Percentiles rank a stretch among this genome's conserved stretches.
Evolutionary conservation across 768 basidiomycete species (phyloP).

Genomic region (Boletus insuetus): DNA sequence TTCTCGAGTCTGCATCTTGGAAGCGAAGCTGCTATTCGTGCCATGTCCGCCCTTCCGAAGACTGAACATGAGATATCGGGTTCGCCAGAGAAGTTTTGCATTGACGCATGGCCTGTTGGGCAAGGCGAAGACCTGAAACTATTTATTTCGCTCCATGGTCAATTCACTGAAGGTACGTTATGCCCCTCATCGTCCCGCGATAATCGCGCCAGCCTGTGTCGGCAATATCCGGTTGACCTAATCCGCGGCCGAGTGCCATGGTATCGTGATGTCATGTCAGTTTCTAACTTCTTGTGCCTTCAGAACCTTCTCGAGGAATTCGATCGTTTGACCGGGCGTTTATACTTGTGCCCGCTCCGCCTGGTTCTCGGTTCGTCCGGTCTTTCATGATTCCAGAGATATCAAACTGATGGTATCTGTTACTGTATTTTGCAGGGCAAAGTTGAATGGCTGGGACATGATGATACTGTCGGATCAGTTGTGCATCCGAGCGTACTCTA

Average conservation of each 20-base stretch:
- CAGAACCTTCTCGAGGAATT: conserved; percentile 71
- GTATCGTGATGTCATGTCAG: conserved; percentile 13
- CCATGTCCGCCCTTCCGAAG: conserved; percentile 62
- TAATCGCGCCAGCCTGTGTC: conserved; percentile 6
- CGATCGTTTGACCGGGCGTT: conserved; percentile 95
- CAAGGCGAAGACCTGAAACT: conserved; percentile 55
- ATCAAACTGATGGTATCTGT: conserved; percentile 9
- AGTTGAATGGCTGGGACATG: conserved; percentile 84
- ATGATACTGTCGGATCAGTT: conserved; percentile 87
- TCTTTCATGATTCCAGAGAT: background rate
- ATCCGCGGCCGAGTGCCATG: background rate
- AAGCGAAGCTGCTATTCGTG: conserved; percentile 56
- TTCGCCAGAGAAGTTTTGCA: conserved; percentile 77
- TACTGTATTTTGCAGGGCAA: conserved; percentile 51
- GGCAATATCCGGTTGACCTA: conserved; percentile 11
- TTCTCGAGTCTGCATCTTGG: conserved; percentile 71
- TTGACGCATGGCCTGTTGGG: conserved; percentile 81
- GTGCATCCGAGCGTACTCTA: conserved; percentile 81
- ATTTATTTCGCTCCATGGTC: conserved; percentile 80
- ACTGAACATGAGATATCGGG: conserved; percentile 83
- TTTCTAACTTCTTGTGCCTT: conserved; percentile 15
- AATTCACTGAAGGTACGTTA: conserved; percentile 83
- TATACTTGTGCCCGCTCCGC: conserved; percentile 75
- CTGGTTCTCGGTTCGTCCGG: conserved; percentile 74
- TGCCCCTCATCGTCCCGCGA: conserved; percentile 3